These are phyloP conservation scores for Amanita subjunquillea DNA, from an alignment of 768 basidiomycete genomes.

Conservation along the genomic window DNA sequence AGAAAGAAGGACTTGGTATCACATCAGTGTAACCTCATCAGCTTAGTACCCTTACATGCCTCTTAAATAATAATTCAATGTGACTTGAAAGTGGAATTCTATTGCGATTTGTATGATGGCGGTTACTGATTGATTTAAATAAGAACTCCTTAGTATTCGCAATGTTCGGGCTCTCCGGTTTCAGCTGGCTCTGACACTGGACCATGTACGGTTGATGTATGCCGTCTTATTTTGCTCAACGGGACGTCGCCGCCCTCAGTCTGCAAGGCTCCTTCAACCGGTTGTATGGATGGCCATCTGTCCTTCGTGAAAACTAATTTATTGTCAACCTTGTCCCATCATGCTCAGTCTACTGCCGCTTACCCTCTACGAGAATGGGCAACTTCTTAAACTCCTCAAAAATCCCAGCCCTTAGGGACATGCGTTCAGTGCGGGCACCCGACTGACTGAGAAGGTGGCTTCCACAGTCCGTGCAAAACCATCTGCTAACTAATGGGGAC, in stretches of 20 bases:
- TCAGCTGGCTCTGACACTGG: no score
- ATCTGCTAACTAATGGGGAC: neutral
- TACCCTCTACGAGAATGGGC: neutral
- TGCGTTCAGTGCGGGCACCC: neutral
- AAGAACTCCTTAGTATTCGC: no score
- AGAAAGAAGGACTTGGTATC: no score
- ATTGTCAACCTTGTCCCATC: neutral
- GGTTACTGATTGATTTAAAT: no score
- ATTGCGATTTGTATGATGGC: no score
- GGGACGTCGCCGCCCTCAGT: neutral
- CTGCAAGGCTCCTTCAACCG: neutral
- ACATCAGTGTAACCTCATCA: no score
- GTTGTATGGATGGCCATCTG: neutral
- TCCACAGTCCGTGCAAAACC: conserved; percentile 2
- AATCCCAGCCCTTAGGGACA: neutral
- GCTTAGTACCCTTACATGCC: no score
- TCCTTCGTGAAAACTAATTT: neutral
- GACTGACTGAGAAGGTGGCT: neutral
- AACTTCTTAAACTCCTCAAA: conserved; percentile 1
- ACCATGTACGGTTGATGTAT: no score
- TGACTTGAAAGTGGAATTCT: no score
- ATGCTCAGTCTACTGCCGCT: neutral
- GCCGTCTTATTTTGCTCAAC: neutral
- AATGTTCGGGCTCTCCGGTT: no score
- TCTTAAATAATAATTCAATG: no score